Evolutionary conservation across 2,329 filamentous ascomycete species (phyloP), one percentile per base, ranked within the genome.

Genomic region (Ophiostoma ips): DNA sequence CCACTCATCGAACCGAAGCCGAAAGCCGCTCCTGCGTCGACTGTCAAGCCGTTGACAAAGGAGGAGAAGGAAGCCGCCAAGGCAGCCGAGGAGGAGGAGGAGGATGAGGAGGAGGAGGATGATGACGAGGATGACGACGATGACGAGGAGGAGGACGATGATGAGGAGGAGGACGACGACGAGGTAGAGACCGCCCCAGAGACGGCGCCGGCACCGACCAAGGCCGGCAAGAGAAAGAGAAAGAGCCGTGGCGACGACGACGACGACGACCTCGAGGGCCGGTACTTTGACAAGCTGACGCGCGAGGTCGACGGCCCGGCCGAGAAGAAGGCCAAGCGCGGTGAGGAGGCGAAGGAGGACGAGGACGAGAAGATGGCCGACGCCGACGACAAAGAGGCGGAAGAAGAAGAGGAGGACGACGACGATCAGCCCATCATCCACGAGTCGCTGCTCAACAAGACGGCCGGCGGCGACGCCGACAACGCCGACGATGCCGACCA

Each of bases 221-320:
- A 61, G 58, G 65, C 71, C 58, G 70, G 75, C 30, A 84, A 84
- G 63, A 72, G 81, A 54, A 85, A 84, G 67, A 72, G 82, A 52
- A 80, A 68, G 48, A 61, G 71, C 21, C 52, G n/a, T n/a, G 24
- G 53, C 50, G 74, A 52, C 50, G 74, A 83, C 31, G 76, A 82
- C 11, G 75, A 83, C 52, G 81, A 86, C 21, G 79, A 85, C 50
- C 65, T 88, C 2, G 84, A 88, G 60, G 75, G 72, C 51, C 77
- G 75, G 47, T 88, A 89, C 58, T 69, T 90, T 66, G 69, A 75
- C 50, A 80, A 79, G 55, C 64, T 89, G 30, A 74, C 71, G 59
- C 73, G 77, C 58, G 68, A 57, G 40, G 36, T 43, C 4, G 47
- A 50, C n/a, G 24, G 34, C 62, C 70, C 73, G 50, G 61, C 69